These are phyloP conservation scores for Cruciata laevipes DNA, from an alignment of 257 asterid genomes.

Conservation along the genomic window DNA sequence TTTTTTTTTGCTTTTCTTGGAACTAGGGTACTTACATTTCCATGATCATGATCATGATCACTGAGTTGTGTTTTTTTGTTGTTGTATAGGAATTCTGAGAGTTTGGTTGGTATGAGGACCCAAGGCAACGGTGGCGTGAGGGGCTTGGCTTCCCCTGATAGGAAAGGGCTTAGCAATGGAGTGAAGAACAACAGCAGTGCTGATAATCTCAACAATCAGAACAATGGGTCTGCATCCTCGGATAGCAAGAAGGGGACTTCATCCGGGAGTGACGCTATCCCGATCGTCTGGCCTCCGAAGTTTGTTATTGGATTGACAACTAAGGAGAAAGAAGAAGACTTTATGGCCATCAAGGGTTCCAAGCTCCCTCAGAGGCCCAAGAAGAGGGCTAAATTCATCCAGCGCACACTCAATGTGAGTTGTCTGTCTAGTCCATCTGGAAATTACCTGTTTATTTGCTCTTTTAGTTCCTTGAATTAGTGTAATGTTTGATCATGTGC, in stretches of 20 bases:
- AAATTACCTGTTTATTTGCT: not conserved
- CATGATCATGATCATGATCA: not conserved
- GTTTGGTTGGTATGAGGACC: not conserved
- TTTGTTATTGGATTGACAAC: not conserved
- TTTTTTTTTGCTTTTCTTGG: not conserved
- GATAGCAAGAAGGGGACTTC: not conserved
- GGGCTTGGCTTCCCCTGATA: not conserved
- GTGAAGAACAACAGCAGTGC: not conserved
- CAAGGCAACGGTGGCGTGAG: constrained; percentile 1
- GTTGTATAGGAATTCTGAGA: not conserved
- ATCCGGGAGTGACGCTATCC: not conserved
- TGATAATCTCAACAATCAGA: not conserved
- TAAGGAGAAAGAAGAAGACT: not conserved
- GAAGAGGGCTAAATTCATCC: not conserved
- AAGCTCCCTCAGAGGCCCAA: not conserved
- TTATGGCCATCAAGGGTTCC: not conserved
- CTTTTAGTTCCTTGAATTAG: not conserved
- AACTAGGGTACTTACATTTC: not conserved
- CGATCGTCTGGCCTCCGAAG: not conserved
- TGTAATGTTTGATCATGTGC: not conserved
- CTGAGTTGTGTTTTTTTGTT: not conserved
- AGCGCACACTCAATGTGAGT: constrained; percentile 1
- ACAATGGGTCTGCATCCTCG: not conserved
- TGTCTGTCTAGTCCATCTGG: not conserved
- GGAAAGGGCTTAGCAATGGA: not conserved